A percentile compares a stretch with the other conserved stretches of the same genome.
These are phyloP conservation scores for Lyophyllum atratum DNA, from an alignment of 768 basidiomycete genomes.

Conservation along the genomic window DNA sequence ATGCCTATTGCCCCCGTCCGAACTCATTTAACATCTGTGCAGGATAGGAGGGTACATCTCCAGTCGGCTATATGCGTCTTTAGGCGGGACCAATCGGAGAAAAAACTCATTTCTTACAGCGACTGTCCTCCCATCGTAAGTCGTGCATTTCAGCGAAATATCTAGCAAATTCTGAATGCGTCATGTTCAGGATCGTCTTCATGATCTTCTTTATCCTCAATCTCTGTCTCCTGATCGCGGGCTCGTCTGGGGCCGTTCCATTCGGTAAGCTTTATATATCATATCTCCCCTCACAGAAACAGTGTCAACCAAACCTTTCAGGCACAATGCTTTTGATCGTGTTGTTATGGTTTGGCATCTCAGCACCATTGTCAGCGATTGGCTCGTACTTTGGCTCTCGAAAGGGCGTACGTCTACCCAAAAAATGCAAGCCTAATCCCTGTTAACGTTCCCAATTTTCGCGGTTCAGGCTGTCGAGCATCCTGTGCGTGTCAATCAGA, in stretches of 20 bases:
- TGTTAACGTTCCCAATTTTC: background rate
- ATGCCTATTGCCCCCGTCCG: background rate
- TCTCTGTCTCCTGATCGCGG: constrained; percentile 80
- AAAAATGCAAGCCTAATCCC: background rate
- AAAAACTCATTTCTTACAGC: constrained; percentile 89
- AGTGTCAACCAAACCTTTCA: constrained; percentile 24
- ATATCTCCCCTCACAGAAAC: background rate
- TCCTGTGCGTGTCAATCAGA: constrained; percentile 88
- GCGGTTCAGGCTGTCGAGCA: constrained; percentile 63
- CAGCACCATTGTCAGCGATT: constrained; percentile 83
- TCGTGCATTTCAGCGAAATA: constrained; percentile 6
- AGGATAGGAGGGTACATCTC: constrained; percentile 91
- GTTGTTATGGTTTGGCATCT: constrained; percentile 91
- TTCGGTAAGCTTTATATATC: constrained; percentile 59
- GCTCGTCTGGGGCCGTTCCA: constrained; percentile 94
- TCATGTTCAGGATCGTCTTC: constrained; percentile 70
- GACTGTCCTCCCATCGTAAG: constrained; percentile 84
- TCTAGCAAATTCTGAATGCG: background rate
- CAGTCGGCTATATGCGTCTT: constrained; percentile 74
- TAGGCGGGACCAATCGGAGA: constrained; percentile 76
- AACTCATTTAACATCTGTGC: constrained; percentile 9
- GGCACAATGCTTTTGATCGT: constrained; percentile 86
- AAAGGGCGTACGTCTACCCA: constrained; percentile 66
- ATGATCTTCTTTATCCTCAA: constrained; percentile 87
- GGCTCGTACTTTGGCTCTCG: constrained; percentile 87